Conservation (phyloP, 208 protist species). For the Entamoeba invadens region DNA sequence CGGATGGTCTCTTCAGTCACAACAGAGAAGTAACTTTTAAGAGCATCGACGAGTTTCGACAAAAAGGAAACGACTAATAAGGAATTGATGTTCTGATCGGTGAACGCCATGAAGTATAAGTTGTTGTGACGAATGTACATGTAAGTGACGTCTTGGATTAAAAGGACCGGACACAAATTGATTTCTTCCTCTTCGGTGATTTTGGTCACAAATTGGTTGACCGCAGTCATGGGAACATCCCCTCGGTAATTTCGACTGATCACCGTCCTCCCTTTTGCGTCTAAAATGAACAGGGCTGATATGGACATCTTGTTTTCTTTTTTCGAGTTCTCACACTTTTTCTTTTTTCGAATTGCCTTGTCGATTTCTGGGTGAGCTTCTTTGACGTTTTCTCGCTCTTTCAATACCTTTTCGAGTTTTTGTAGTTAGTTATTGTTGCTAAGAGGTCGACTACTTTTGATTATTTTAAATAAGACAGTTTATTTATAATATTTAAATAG, state of each 20-base stretch:
- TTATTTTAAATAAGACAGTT: too few relatives aligned
- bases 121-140: not conserved
- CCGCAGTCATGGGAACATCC: not conserved
- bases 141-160: not conserved
- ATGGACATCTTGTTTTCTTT: not conserved
- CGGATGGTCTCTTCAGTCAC: slow-evolving; percentile 54
- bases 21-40: not conserved
- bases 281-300: not conserved
- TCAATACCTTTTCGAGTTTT: too few relatives aligned
- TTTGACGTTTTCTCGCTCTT: too few relatives aligned
- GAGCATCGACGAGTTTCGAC: not conserved
- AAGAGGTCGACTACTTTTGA: too few relatives aligned
- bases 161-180: not conserved
- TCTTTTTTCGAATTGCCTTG: too few relatives aligned
- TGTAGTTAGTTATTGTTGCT: too few relatives aligned
- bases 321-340: too few relatives aligned
- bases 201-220: not conserved
- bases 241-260: not conserved
- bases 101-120: not conserved
- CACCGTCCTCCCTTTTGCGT: not conserved
- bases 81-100: not conserved
- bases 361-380: too few relatives aligned
- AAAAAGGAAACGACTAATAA: not conserved
- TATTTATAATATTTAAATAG: too few relatives aligned
- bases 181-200: not conserved